Conservation (phyloP, 805 yeast genomes). For the Ogataea henricii region DNA sequence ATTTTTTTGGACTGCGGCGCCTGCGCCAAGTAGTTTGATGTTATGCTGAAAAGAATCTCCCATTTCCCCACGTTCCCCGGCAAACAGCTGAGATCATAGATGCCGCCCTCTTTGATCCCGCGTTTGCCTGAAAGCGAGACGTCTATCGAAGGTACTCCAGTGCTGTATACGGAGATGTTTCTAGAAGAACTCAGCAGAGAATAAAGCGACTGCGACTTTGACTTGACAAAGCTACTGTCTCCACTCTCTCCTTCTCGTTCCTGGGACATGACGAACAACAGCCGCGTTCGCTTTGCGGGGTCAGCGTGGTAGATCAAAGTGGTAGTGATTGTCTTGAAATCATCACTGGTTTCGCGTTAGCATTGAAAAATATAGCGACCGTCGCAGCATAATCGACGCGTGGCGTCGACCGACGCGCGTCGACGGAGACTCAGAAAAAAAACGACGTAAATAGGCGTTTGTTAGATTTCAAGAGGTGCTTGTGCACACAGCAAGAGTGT, state of each 20-base stretch:
- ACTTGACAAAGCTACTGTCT: neutral
- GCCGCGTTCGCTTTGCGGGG: too few relatives aligned
- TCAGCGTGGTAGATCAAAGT: neutral
- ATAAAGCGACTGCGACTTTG: constrained; percentile 13
- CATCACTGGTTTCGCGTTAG: too few relatives aligned
- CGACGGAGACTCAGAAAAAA: too few relatives aligned
- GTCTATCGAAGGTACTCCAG: constrained; percentile 27
- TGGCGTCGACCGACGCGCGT: constrained; percentile 1
- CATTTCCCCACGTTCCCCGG: constrained; percentile 33
- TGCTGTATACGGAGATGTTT: constrained; percentile 10
- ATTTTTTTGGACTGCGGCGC: constrained; percentile 6
- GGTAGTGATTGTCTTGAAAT: too few relatives aligned
- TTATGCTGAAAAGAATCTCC: constrained; percentile 27
- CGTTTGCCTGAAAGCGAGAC: constrained; percentile 18
- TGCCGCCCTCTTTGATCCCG: constrained; percentile 26
- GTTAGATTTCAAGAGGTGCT: too few relatives aligned
- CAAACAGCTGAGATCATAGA: constrained; percentile 32
- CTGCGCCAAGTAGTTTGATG: constrained; percentile 13
- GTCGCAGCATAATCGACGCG: too few relatives aligned
- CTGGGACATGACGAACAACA: constrained; percentile 4
- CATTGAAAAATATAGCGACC: too few relatives aligned
- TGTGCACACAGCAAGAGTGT: too few relatives aligned
- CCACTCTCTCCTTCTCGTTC: neutral
- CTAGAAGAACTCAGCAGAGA: constrained; percentile 10
- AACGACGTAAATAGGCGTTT: too few relatives aligned